These are phyloP conservation scores for Alternaria longipes DNA, from an alignment of 2,329 filamentous ascomycete genomes.

Conservation along the genomic window DNA sequence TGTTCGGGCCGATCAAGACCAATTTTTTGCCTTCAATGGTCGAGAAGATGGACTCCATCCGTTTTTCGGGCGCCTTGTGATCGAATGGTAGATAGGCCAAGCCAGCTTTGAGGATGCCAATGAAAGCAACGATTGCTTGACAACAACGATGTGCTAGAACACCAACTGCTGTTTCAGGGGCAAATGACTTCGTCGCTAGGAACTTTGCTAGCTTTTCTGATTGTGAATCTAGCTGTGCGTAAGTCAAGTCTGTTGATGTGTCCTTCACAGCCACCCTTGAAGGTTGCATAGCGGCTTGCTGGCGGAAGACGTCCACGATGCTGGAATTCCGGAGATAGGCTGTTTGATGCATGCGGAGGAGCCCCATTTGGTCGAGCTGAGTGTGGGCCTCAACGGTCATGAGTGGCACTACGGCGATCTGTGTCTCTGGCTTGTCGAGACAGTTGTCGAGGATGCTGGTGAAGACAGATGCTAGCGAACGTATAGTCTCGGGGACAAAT, in stretches of 20 bases:
- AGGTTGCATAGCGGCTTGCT: constrained; percentile 6
- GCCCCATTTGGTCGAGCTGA: constrained; percentile 1
- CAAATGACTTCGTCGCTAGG: background rate
- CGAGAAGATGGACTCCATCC: constrained; percentile 39
- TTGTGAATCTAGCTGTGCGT: constrained; percentile 15
- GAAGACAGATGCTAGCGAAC: background rate
- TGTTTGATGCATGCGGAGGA: constrained; percentile 2
- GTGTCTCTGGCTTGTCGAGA: constrained; percentile 8
- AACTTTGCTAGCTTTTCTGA: no score
- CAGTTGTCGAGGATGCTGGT: constrained; percentile 5
- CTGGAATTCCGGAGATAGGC: constrained; percentile 7
- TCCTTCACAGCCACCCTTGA: constrained; percentile 17
- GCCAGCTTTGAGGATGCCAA: constrained; percentile 54
- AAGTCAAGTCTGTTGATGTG: constrained; percentile 13
- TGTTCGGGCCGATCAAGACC: constrained; percentile 41
- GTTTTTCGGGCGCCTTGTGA: constrained; percentile 42
- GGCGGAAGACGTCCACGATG: constrained; percentile 14
- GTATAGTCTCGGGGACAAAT: background rate
- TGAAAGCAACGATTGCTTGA: constrained; percentile 44
- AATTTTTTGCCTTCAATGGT: constrained; percentile 57
- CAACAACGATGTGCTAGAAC: constrained; percentile 27
- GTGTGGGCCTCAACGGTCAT: background rate
- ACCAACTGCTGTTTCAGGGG: constrained; percentile 19
- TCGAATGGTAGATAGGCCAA: constrained; percentile 51
- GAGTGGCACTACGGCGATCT: background rate